These are phyloP conservation scores for Nadsonia commutata DNA, from an alignment of 1,139 yeast species.

Conservation along the genomic window DNA sequence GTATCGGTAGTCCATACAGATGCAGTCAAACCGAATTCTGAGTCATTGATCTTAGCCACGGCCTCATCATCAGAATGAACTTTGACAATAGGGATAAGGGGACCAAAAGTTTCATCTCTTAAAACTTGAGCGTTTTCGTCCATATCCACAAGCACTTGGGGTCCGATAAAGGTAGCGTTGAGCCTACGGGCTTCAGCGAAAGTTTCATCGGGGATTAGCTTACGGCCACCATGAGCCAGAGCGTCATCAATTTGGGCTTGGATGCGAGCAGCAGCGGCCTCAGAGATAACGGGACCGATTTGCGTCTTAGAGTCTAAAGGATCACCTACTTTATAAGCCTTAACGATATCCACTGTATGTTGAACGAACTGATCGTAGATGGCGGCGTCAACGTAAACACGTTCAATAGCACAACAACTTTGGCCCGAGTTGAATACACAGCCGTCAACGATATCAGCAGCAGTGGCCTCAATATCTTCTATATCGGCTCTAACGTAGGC, in stretches of 20 bases:
- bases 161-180: conserved; percentile 62
- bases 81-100: conserved; percentile 26
- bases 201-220: conserved; percentile 57
- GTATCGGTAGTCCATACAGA: conserved; percentile 40
- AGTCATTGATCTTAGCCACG: conserved; percentile 22
- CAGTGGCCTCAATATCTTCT: conserved; percentile 37
- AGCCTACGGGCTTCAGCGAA: conserved; percentile 21
- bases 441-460: conserved; percentile 76
- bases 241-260: conserved; percentile 59
- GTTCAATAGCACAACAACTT: conserved; percentile 79
- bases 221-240: conserved; percentile 51
- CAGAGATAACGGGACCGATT: conserved; percentile 71
- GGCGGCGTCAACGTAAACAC: conserved; percentile 59
- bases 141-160: conserved; percentile 67
- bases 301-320: conserved; percentile 58
- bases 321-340: conserved; percentile 38
- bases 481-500: conserved; percentile 64
- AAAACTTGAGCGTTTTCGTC: conserved; percentile 51
- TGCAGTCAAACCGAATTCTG: conserved; percentile 36
- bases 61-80: conserved; percentile 28
- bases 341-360: conserved; percentile 50
- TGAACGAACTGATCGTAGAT: conserved; percentile 54
- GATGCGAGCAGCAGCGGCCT: conserved; percentile 56
- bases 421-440: conserved; percentile 79
- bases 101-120: conserved; percentile 66